Conservation (phyloP, 2,329 filamentous ascomycete species). For the Ampelomyces quisqualis region DNA sequence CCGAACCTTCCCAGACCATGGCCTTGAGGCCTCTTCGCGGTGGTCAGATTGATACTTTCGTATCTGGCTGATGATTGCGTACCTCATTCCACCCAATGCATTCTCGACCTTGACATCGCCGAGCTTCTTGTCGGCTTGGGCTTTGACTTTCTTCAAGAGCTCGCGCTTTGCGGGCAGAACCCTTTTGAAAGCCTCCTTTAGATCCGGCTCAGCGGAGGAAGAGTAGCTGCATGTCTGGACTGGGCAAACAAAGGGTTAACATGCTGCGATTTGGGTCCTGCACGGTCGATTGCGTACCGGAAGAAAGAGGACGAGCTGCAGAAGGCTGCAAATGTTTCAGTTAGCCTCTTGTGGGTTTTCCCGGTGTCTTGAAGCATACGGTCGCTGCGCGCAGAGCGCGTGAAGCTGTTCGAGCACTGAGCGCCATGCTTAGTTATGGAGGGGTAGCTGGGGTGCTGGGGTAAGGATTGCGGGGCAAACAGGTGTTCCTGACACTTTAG, state of each 20-base stretch:
- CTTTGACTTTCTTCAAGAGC: slow-evolving; percentile 90
- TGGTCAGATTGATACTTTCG: slow-evolving; percentile 12
- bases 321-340: slow-evolving; percentile 27
- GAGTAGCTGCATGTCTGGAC: slow-evolving; percentile 63
- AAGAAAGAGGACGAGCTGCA: slow-evolving; percentile 34
- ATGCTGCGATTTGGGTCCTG: background rate
- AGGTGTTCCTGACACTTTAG: slow-evolving; percentile 14
- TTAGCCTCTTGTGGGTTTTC: slow-evolving; percentile 11
- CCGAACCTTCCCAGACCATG: slow-evolving; percentile 98
- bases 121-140: slow-evolving; percentile 75
- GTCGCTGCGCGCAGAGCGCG: slow-evolving; percentile 64
- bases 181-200: slow-evolving; percentile 82
- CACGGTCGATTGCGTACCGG: slow-evolving; percentile 38
- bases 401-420: slow-evolving; percentile 63
- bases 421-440: slow-evolving; percentile 60
- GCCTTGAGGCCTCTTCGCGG: slow-evolving; percentile 74
- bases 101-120: slow-evolving; percentile 94
- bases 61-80: slow-evolving; percentile 10
- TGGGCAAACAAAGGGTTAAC: slow-evolving; percentile 23
- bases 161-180: slow-evolving; percentile 91
- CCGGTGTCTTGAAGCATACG: slow-evolving; percentile 49
- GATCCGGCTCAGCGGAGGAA: slow-evolving; percentile 76
- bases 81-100: slow-evolving; percentile 92
- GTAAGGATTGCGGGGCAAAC: slow-evolving; percentile 25
- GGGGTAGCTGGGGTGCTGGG: slow-evolving; percentile 33